Base-by-base conservation (phyloP, 177 flowering plant species). In the Vitis hybrid region DNA sequence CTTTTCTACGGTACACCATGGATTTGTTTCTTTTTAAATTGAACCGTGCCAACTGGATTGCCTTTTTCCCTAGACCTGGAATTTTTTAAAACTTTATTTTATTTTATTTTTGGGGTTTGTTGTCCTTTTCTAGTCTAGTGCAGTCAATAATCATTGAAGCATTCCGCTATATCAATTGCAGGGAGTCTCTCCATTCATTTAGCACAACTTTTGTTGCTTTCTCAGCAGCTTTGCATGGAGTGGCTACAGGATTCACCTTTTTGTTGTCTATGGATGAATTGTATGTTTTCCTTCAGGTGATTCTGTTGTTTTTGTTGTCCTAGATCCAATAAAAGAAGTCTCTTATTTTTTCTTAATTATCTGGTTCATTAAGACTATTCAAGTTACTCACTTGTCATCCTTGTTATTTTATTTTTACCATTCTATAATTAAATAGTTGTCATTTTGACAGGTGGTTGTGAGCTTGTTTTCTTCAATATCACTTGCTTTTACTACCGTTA, bases 171-270 rank as follows among this genome's bases (percentile, higher is more conserved):
- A 29, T 76, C 48, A 82, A 16, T 78, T 84, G 77, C 90, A 95
- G 98, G 89, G 85, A 89, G 70, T 82, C 69, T 74, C 52, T 76
- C 72, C 81, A 83, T 78, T 87, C 97, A 59, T 72, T 95, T 66
- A 74, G 84, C 62, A 68, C 74, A 64, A 73, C 74, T 64, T 56
- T 61, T 58, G 69, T 75, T 74, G 78, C 81, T 78, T 77, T 80
- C 70, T 87, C 94, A 59, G 72, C 78, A 56, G 75, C 80, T 70
- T 73, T 86, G 16, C 50, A 48, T 74, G 87, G 85, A 60, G 64
- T 74, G 74, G 79, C 81, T 31, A 48, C 70, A 33, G 97, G 89
- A 57, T 69, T 82, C 60, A 66, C 78, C 61, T 16, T 72, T 66
- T 65, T 76, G 33, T 58, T 77, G 56, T 88, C 56, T 63, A 68